Percentiles rank a stretch among this genome's conserved stretches.
Evolutionary conservation across 208 protist species (phyloP).

Genomic region (Wallacemonas sp.): DNA sequence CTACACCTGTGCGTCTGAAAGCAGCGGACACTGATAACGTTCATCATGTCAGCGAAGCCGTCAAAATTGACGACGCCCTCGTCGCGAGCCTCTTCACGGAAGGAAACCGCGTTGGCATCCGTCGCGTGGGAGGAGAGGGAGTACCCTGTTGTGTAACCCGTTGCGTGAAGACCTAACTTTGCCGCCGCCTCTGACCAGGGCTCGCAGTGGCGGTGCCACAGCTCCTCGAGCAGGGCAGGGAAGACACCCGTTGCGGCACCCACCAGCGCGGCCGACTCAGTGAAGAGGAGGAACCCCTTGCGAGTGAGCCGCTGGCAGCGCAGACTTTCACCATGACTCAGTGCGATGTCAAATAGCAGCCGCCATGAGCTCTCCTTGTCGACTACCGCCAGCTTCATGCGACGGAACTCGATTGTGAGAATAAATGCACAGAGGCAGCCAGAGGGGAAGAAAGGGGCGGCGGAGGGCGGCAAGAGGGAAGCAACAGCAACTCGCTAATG

Average conservation of each 20-base stretch:
- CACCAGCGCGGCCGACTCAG: constrained; percentile 59
- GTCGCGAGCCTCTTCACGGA: constrained; percentile 2
- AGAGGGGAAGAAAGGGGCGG: constrained; percentile 10
- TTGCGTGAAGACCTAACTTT: background rate
- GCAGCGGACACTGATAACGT: constrained; percentile 78
- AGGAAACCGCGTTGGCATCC: background rate
- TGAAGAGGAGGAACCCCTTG: constrained; percentile 57
- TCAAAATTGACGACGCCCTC: constrained; percentile 57
- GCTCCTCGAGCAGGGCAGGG: constrained; percentile 59
- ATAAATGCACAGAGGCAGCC: too few species aligned
- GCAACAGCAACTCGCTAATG: too few species aligned
- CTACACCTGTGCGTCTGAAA: constrained; percentile 59
- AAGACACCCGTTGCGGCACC: constrained; percentile 70
- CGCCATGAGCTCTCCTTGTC: constrained; percentile 55
- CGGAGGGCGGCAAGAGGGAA: too few species aligned
- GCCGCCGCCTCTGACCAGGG: constrained; percentile 5
- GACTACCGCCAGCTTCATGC: background rate
- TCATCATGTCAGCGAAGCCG: constrained; percentile 86
- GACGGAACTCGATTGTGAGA: background rate
- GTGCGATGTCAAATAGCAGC: constrained; percentile 84
- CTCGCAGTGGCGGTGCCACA: constrained; percentile 50
- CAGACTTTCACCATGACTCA: constrained; percentile 74
- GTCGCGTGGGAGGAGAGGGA: background rate
- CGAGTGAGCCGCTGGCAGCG: constrained; percentile 35
- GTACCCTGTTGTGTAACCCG: too few species aligned